Conservation (phyloP, 2,329 filamentous ascomycete genomes). For the Penicillium griseofulvum region DNA sequence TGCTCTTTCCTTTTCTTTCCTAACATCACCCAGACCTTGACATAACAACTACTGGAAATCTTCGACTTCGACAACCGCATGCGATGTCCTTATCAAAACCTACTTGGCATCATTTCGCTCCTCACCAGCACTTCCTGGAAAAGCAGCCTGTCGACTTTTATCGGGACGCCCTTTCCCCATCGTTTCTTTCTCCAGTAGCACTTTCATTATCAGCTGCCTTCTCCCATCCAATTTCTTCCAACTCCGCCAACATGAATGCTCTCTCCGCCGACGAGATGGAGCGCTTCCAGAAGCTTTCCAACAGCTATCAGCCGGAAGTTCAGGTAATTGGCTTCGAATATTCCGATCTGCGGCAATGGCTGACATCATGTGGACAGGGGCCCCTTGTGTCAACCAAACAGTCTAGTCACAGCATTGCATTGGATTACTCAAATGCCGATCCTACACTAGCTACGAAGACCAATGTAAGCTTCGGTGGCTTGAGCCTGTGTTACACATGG, state of each 20-base stretch:
- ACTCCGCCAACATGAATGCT: conserved; percentile 35
- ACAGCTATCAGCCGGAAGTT: conserved; percentile 58
- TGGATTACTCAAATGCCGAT: conserved; percentile 87
- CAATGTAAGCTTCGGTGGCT: conserved; percentile 52
- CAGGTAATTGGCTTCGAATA: conserved; percentile 40
- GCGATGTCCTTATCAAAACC: conserved; percentile 40
- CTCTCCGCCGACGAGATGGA: conserved; percentile 55
- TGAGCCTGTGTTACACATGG: neutral
- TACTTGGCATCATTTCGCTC: conserved; percentile 32
- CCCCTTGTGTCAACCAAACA: conserved; percentile 77
- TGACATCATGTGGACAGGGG: conserved; percentile 57
- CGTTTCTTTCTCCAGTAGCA: conserved; percentile 22
- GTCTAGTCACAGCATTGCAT: conserved; percentile 72
- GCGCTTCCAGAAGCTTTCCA: conserved; percentile 61
- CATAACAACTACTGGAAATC: conserved; percentile 6
- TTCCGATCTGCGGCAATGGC: conserved; percentile 1
- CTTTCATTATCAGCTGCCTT: conserved; percentile 24
- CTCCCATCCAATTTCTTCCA: neutral
- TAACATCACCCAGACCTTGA: neutral
- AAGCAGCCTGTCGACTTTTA: conserved; percentile 28
- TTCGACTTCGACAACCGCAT: conserved; percentile 20
- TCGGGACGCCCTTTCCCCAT: conserved; percentile 22
- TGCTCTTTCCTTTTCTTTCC: neutral
- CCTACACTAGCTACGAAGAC: conserved; percentile 84
- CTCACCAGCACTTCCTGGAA: conserved; percentile 31